Conservation (phyloP, 345 rosid species). For the Lepidium didymum region DNA sequence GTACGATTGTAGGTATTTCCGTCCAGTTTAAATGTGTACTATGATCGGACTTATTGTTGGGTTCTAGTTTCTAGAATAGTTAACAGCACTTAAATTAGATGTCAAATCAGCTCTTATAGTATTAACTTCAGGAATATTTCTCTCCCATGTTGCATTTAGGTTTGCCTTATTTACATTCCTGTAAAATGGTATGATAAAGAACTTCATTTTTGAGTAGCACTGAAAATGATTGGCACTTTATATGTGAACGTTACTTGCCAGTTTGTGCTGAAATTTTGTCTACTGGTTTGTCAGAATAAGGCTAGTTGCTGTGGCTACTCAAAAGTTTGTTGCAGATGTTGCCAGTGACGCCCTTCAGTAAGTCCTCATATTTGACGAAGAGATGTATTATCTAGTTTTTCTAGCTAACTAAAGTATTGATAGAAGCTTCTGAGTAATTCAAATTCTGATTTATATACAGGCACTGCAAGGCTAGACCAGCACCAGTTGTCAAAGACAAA, state of each 20-base stretch:
- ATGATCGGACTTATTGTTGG: background rate
- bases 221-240: background rate
- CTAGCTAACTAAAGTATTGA: background rate
- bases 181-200: background rate
- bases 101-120: background rate
- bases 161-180: background rate
- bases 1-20: conserved; percentile 82
- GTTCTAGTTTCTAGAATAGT: background rate
- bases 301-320: conserved; percentile 94
- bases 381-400: background rate
- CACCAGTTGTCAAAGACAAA: conserved; percentile 84
- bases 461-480: conserved; percentile 92
- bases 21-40: background rate
- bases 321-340: conserved; percentile 90
- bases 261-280: background rate
- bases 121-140: background rate
- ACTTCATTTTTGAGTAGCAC: background rate
- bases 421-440: background rate
- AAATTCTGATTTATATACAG: conserved; percentile 30
- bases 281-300: conserved; percentile 51
- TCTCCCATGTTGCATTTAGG: background rate
- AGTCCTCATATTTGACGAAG: conserved; percentile 5
- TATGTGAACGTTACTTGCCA: background rate
- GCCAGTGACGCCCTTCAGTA: conserved; percentile 90
- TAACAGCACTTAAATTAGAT: background rate